Base-by-base conservation (phyloP, 2,329 filamentous ascomycete genomes). In the Dendryphion nanum region DNA sequence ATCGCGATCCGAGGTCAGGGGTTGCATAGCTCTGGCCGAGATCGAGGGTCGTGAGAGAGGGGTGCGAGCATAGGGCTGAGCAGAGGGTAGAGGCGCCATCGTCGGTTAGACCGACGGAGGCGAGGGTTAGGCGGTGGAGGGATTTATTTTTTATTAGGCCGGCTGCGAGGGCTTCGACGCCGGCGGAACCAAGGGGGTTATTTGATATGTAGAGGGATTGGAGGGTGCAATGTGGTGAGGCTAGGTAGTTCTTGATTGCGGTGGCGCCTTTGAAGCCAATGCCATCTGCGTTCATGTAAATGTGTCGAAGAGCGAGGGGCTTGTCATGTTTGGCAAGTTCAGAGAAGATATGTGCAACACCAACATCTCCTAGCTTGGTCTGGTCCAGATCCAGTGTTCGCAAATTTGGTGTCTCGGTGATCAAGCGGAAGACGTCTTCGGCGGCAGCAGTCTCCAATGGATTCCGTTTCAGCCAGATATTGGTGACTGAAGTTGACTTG, bases 381-480 rank as follows among this genome's bases (percentile, higher is more conserved):
- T 77, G 73, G 44, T 78, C 74, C n/a, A 78, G 59, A 50, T 77
- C 74, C 20, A 78, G 55, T 20, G 74, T 76, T 17, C 71, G 65
- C 24, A 78, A 57, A 21, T 68, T 68, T 18, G 59, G 55, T 3
- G 66, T 63, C 20, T 66, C 41, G 0, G 69, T 71, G 41, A 77
- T 67, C 23, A 78, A 63, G 4, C 66, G 63, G 42, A 65, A 71
- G 12, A 77, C 38, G 33, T 73, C 61, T 30, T 55, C 47, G 4
- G 67, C 68, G 14, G 68, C 60, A 4, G 50, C 50, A 2, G 68
- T 42, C 1, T 66, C 66, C 18, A 78, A 64, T 2, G 76, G 75
- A 52, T 78, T 79, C 10, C 74, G 69, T 53, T 77, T 78, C 37
- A 78, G 55, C 75, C 75, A 78, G 33, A 78, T 53, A 44, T 74